These are phyloP conservation scores for Metschnikowia proteae DNA, from an alignment of 805 yeast genomes.

Conservation along the genomic window DNA sequence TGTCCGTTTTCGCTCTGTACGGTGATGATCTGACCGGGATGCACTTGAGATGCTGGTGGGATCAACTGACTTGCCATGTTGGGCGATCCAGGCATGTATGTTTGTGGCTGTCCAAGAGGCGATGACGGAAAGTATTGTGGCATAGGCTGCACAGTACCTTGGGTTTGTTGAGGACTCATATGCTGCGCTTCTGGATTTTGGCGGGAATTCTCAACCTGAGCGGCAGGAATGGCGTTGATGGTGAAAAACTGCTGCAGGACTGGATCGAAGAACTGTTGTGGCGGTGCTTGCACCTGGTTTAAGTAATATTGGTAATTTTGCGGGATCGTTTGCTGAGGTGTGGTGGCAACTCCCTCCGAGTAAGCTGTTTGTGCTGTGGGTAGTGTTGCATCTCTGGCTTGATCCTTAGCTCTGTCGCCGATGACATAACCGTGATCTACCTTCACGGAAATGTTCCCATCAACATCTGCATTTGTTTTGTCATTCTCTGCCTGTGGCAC, in stretches of 20 bases:
- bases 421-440: background rate
- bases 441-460: constrained; percentile 11
- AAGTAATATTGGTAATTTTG: constrained; percentile 22
- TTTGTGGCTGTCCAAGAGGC: constrained; percentile 22
- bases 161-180: background rate
- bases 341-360: constrained; percentile 7
- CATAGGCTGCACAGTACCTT: constrained; percentile 13
- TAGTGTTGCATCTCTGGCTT: background rate
- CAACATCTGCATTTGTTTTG: constrained; percentile 15
- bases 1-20: constrained; percentile 7
- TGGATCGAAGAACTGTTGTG: constrained; percentile 43
- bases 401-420: background rate
- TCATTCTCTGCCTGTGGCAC: constrained; percentile 36
- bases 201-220: constrained; percentile 23
- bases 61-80: constrained; percentile 4
- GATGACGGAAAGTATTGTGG: constrained; percentile 39
- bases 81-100: constrained; percentile 11
- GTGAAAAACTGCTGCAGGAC: constrained; percentile 43
- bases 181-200: constrained; percentile 13
- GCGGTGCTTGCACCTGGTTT: constrained; percentile 25
- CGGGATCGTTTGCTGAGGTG: constrained; percentile 16
- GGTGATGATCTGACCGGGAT: constrained; percentile 9
- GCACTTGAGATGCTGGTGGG: constrained; percentile 8
- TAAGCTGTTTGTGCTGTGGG: background rate
- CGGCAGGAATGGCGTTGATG: constrained; percentile 33